Evolutionary conservation across 441 rosid genomes (phyloP).

Genomic region (Adansonia gregorii): DNA sequence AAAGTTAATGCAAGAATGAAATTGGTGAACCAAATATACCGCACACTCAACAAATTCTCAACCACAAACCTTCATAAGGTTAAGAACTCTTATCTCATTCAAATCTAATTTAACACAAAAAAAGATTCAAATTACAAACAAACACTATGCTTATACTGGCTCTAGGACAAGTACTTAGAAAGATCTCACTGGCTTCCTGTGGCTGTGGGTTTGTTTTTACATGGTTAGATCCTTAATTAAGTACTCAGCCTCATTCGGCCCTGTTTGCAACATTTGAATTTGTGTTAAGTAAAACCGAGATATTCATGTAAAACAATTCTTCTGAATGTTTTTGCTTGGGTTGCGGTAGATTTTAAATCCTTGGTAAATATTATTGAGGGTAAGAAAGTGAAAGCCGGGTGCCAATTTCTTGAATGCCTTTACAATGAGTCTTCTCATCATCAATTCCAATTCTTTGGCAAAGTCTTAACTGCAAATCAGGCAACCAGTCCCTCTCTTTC

Average conservation of each 20-base stretch:
- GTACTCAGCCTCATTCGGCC: conserved; percentile 43
- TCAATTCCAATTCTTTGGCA: conserved; percentile 39
- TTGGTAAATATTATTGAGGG: background rate
- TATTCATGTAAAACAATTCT: background rate
- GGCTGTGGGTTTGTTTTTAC: conserved; percentile 18
- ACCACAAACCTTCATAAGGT: background rate
- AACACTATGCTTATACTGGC: conserved; percentile 19
- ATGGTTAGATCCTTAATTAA: conserved; percentile 41
- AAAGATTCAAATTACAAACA: background rate
- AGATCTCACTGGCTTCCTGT: conserved; percentile 36
- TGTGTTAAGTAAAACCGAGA: background rate
- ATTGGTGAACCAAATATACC: background rate
- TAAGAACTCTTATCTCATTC: background rate
- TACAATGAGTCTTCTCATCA: conserved; percentile 29
- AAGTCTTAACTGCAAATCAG: conserved; percentile 53
- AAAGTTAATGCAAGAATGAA: background rate
- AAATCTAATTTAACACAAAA: background rate
- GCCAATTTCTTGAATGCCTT: conserved; percentile 40
- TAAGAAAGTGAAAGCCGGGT: conserved; percentile 58
- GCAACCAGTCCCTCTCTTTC: conserved; percentile 45
- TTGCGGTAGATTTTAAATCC: background rate
- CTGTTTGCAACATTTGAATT: background rate
- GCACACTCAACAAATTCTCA: background rate
- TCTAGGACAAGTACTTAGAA: conserved; percentile 44
- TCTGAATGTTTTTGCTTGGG: background rate